Evolutionary conservation across 495 filamentous ascomycete genomes (phyloP).

Genomic region (Aspergillus asperescens): DNA sequence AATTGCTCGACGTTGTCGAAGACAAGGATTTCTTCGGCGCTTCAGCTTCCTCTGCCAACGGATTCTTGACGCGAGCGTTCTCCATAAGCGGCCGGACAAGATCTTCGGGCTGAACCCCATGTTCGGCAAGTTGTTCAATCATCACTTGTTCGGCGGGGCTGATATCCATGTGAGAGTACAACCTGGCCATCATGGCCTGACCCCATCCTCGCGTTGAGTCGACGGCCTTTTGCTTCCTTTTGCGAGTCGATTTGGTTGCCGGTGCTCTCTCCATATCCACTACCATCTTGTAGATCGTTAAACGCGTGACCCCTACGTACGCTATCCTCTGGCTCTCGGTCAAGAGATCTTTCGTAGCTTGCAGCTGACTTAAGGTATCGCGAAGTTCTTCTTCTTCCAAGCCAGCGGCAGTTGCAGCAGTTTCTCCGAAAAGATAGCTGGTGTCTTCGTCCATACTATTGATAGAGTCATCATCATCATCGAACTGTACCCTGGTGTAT

Average conservation of each 20-base stretch:
- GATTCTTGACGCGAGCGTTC: conserved; percentile 90
- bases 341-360: conserved; percentile 91
- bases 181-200: conserved; percentile 90
- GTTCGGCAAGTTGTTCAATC: conserved; percentile 93
- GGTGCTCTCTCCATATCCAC: conserved; percentile 57
- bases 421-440: conserved; percentile 82
- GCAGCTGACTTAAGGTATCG: conserved; percentile 82
- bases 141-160: conserved; percentile 85
- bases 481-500: conserved; percentile 86
- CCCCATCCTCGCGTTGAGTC: conserved; percentile 93
- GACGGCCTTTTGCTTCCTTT: conserved; percentile 57
- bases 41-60: conserved; percentile 56
- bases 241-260: conserved; percentile 53
- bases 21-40: conserved; percentile 28
- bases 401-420: conserved; percentile 51
- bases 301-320: conserved; percentile 82
- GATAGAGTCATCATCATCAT: conserved; percentile 88
- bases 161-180: conserved; percentile 97
- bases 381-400: conserved; percentile 75
- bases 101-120: conserved; percentile 81
- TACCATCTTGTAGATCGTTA: conserved; percentile 73
- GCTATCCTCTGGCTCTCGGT: conserved; percentile 95
- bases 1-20: conserved; percentile 25
- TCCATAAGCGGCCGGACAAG: conserved; percentile 84
- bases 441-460: conserved; percentile 98